Evolutionary conservation across 108 stramenopile species (phyloP).

Genomic region (Nitzschia sp.): DNA sequence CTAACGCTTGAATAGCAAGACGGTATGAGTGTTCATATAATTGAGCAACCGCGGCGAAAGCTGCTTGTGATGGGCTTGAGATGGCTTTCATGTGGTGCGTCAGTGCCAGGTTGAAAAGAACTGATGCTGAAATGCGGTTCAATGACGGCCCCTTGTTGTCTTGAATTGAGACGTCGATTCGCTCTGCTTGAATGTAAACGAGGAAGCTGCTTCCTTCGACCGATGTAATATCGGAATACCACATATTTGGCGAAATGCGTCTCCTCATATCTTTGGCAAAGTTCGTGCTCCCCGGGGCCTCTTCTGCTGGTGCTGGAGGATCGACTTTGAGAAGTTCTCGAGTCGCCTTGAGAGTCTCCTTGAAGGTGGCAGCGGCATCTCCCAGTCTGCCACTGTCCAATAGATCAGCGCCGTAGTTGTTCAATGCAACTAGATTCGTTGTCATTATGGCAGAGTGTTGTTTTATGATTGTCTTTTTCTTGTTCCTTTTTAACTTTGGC

Average conservation of each 20-base stretch:
- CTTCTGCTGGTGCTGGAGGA: not conserved
- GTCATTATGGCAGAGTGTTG: no score
- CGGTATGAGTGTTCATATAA: conserved; percentile 7
- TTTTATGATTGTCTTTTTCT: no score
- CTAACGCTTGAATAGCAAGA: not conserved
- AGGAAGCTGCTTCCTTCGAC: not conserved
- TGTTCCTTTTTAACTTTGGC: no score
- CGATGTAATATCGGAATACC: not conserved
- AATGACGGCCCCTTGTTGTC: not conserved
- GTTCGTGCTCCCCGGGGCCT: not conserved
- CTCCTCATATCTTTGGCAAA: not conserved
- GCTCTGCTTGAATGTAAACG: not conserved
- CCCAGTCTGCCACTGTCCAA: not conserved
- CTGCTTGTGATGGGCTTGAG: not conserved
- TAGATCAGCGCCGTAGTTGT: not conserved
- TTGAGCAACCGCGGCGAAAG: not conserved
- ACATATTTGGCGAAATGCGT: not conserved
- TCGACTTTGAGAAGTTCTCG: not conserved
- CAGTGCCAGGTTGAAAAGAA: conserved; percentile 2
- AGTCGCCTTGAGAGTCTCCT: not conserved
- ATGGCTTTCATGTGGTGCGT: not conserved
- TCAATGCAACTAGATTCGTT: not conserved
- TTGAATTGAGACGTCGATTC: not conserved
- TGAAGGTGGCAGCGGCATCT: not conserved
- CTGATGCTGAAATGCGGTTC: conserved; percentile 1